phyloP scores from a whole-genome alignment of 1,139 yeast genomes.

The Taphrina confusa region DNA sequence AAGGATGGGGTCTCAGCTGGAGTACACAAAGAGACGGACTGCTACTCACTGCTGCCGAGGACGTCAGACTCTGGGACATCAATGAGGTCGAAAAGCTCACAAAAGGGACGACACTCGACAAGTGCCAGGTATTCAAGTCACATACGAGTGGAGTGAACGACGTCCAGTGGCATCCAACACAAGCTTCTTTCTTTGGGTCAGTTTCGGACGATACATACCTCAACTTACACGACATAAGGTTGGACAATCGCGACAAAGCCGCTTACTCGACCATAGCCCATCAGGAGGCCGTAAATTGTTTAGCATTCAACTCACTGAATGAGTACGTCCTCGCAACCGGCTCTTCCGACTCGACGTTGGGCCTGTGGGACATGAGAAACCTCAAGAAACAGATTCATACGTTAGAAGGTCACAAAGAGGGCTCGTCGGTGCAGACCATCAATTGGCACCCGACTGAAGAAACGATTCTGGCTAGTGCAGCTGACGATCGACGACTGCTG shows the following conservation, averaged over 20 bases:
- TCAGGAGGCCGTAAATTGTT: conserved; percentile 59
- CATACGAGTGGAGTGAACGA: conserved; percentile 48
- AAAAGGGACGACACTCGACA: conserved; percentile 28
- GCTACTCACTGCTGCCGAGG: conserved; percentile 68
- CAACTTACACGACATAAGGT: conserved; percentile 66
- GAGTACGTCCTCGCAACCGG: conserved; percentile 67
- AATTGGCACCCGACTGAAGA: conserved; percentile 74
- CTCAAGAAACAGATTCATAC: conserved; percentile 43
- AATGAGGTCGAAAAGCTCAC: conserved; percentile 43
- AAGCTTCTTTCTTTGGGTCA: conserved; percentile 61
- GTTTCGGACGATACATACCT: conserved; percentile 72
- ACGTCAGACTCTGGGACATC: conserved; percentile 73
- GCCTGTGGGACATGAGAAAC: conserved; percentile 70
- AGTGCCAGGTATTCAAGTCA: conserved; percentile 38
- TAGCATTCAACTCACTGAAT: conserved; percentile 64
- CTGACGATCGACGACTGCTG: conserved; percentile 69
- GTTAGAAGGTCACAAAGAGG: conserved; percentile 57
- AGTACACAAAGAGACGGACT: conserved; percentile 48
- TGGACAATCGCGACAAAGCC: conserved; percentile 40
- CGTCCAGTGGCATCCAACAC: conserved; percentile 53
- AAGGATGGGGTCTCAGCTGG: conserved; percentile 78
- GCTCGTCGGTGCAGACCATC: conserved; percentile 58
- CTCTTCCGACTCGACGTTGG: conserved; percentile 60
- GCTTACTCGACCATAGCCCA: conserved; percentile 48
- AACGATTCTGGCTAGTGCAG: conserved; percentile 68